Evolutionary conservation across 2,329 filamentous ascomycete species (phyloP), one percentile per base, ranked within the genome.

Genomic region (Pleoardoris graminearum): DNA sequence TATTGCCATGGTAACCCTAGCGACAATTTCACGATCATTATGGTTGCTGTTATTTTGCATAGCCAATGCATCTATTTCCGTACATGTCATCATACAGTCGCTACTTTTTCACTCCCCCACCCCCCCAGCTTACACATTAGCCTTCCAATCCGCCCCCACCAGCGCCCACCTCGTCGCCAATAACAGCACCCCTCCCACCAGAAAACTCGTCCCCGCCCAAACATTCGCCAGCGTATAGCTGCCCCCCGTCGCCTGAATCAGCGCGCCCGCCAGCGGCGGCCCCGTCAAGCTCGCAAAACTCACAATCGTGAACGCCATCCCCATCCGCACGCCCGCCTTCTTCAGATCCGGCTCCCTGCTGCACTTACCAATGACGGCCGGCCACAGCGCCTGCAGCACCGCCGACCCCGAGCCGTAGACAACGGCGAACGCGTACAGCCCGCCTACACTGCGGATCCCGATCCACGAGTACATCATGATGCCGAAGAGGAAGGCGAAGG

Each of bases 401-500:
- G 62, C 66, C 35, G 60, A 61, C 0, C 53, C 60, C 17, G 63
- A 60, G 6, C 70, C 69, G 46, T 70, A 70, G 35, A 72, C 55
- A 23, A 62, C 58, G 3, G 67, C 65, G n/a, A 70, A 71, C 1
- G 57, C 59, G 46, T 70, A 71, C 38, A 73, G 42, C 0, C 61
- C 59, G 6, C 46, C 58, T 0, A 65, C 45, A 1, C 62, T 61
- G 21, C 64, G 56, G 2, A 72, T 65, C 7, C 63, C 65, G 7
- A 68, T 67, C 68, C 68, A 73, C 6, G 55, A 61, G 37, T 62
- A 71, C 64, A 70, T 68, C 63, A 83, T 75, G 25, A 80, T 66
- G 6, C 76, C 76, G 14, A 80, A 72, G 12, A 77, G 56, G n/a
- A 78, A 65, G 1, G 74, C 75, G 41, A 80, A 77, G 0, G 77